Conservation (phyloP, 2,329 filamentous ascomycete species). For the Colletotrichum tropicicola region DNA sequence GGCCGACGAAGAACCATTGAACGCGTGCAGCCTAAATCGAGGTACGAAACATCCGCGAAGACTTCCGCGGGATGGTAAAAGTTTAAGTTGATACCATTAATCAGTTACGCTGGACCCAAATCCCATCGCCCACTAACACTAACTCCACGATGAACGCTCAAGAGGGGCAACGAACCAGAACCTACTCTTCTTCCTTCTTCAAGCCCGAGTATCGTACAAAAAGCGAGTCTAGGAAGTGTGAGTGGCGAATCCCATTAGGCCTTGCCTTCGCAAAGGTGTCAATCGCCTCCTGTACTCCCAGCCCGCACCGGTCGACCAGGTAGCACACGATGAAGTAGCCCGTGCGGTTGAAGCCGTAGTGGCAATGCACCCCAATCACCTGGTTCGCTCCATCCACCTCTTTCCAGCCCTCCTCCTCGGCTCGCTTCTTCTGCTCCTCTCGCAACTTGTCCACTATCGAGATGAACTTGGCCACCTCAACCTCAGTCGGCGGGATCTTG, state of each 20-base stretch:
- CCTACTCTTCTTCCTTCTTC: conserved; percentile 4
- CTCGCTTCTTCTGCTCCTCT: conserved; percentile 59
- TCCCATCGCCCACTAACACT: background rate
- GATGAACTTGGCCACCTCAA: conserved; percentile 64
- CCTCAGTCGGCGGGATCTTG: conserved; percentile 79
- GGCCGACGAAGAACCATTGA: too few relatives aligned
- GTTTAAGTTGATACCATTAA: too few relatives aligned
- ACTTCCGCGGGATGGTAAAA: too few relatives aligned
- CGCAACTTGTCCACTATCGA: conserved; percentile 67
- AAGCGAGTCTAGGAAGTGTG: conserved; percentile 86
- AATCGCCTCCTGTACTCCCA: conserved; percentile 78
- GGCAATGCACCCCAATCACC: conserved; percentile 87
- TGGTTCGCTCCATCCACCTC: conserved; percentile 46
- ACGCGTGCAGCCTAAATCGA: too few relatives aligned
- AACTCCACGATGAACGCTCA: background rate
- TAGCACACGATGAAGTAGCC: conserved; percentile 93
- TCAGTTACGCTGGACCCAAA: too few relatives aligned
- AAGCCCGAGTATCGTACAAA: conserved; percentile 77
- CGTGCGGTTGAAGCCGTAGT: conserved; percentile 95
- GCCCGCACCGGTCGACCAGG: conserved; percentile 82
- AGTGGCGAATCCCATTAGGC: conserved; percentile 87
- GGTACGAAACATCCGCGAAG: too few relatives aligned
- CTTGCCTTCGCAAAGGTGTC: conserved; percentile 77
- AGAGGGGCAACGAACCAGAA: background rate
- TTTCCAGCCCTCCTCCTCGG: conserved; percentile 50